Evolutionary conservation across 495 filamentous ascomycete species (phyloP), one percentile per base, ranked within the genome.

Genomic region (Patellaria atrata): DNA sequence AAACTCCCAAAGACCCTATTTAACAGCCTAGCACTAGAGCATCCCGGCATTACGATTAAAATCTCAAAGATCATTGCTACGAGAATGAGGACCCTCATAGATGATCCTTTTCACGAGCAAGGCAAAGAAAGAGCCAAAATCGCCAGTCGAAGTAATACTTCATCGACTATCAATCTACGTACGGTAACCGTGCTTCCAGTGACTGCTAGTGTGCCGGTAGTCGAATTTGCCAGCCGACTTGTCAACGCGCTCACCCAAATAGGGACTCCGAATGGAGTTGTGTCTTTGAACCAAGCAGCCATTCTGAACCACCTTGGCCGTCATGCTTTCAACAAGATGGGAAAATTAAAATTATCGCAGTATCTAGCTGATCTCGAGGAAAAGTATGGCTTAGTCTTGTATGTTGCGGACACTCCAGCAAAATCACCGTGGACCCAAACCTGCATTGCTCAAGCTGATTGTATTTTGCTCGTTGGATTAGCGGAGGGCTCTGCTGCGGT

Each of bases 341-440:
- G 89, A 2, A 96, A 94, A 51, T 65, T 97, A 21, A 96, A 94
- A 57, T 62, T 97, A 11, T 81, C 89, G 9, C 89, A 96, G 40
- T 94, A 97, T 51, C 69, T 97, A 21, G 91, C 91, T 7, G 89
- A 97, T 50, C 63, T 97, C 8, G 89, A 97, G 56, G 89, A 97
- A 57, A 92, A 92, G 50, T 97, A 91, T 47, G 82, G 91, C 1
- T 72, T 96, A 48, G 84, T 97, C 4, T 58, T 97, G 10, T 97
- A 97, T 51, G 82, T 97, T 35, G 89, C 87, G n/a, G 89, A 96
- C 50, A 96, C 87, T 19, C 91, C 75, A 39, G 84, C 94, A 37
- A 93, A 91, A 51, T 73, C 91, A 0, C 89, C 89, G 7, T 97
- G 89, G 89, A 97, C 89, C 2, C 86, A 94, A 53, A 96, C 89